Evolutionary conservation across 768 basidiomycete species (phyloP).

Genomic region (Lentinula edodes): DNA sequence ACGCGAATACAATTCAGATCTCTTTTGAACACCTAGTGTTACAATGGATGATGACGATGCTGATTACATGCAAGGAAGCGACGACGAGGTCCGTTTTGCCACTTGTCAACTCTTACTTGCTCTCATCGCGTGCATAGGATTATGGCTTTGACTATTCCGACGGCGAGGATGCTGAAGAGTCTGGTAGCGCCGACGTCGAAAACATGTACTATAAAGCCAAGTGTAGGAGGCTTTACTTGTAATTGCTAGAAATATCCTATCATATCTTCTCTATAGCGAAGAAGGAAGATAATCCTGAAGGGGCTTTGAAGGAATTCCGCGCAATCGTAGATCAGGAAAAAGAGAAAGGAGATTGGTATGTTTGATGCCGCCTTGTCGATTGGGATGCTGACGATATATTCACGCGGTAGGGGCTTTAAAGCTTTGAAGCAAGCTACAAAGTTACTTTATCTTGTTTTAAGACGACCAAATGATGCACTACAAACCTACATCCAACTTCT

Average conservation of each 20-base stretch:
- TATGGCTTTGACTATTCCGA: constrained; percentile 98
- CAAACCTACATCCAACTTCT: constrained; percentile 81
- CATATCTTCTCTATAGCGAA: constrained; percentile 49
- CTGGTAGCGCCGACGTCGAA: constrained; percentile 84
- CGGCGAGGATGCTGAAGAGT: constrained; percentile 75
- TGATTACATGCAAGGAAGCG: constrained; percentile 88
- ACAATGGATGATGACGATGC: constrained; percentile 90
- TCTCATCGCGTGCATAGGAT: constrained; percentile 43
- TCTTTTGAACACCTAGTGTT: constrained; percentile 9
- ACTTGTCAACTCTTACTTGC: constrained; percentile 7
- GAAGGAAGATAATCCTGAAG: constrained; percentile 92
- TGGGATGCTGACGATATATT: not conserved
- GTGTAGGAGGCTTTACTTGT: constrained; percentile 43
- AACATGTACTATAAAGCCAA: constrained; percentile 99
- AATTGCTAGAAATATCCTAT: not conserved
- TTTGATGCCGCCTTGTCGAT: not conserved
- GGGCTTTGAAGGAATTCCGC: constrained; percentile 84
- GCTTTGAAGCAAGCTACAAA: constrained; percentile 97
- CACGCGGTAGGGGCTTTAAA: constrained; percentile 85
- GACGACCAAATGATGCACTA: constrained; percentile 80
- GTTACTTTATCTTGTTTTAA: constrained; percentile 74
- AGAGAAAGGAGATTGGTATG: constrained; percentile 92
- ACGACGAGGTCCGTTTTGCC: constrained; percentile 60
- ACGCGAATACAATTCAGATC: not conserved
- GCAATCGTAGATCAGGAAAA: constrained; percentile 86